Conservation (phyloP, 2,329 filamentous ascomycete species). For the Colletotrichum costaricense region DNA sequence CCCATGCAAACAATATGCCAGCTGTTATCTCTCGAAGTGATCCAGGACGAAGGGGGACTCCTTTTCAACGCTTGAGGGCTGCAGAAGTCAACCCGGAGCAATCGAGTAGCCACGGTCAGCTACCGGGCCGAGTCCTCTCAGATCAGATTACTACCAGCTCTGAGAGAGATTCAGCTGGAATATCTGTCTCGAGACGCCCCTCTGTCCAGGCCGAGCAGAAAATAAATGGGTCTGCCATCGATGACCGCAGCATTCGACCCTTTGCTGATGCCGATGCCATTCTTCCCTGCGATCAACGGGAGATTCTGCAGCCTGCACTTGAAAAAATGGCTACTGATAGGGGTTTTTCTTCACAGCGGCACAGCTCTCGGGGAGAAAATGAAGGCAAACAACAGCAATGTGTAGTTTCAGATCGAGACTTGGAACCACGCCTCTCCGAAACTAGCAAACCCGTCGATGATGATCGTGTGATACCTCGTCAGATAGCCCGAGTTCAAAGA, state of each 20-base stretch:
- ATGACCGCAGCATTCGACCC: neutral
- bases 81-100: neutral
- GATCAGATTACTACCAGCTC: neutral
- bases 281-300: neutral
- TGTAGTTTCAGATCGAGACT: neutral
- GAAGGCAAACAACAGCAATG: neutral
- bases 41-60: neutral
- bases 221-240: neutral
- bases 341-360: neutral
- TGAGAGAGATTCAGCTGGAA: neutral
- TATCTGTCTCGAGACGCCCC: neutral
- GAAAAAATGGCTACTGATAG: neutral
- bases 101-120: neutral
- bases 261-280: constrained; percentile 15
- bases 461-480: neutral
- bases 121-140: neutral
- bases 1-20: neutral
- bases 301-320: neutral
- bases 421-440: neutral
- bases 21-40: neutral
- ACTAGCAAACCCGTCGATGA: neutral
- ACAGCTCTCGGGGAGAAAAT: neutral
- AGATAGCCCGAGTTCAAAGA: neutral
- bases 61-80: neutral
- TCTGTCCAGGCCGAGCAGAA: neutral